Conservation (phyloP, 257 asterid genomes). For the Mentha longifolia region DNA sequence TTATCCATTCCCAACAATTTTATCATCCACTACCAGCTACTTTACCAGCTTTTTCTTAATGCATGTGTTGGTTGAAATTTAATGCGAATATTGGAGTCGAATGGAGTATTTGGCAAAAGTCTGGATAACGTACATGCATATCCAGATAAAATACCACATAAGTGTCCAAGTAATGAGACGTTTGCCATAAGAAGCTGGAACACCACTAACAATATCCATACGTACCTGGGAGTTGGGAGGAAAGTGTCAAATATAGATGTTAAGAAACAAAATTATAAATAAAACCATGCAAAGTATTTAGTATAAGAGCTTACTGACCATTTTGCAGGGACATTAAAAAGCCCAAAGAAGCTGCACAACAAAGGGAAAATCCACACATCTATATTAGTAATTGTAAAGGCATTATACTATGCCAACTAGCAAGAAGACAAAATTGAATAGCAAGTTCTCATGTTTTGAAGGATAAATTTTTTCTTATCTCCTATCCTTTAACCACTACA, state of each 20-base stretch:
- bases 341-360: conserved; percentile 88
- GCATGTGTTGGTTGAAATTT: no score
- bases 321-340: conserved; percentile 92
- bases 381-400: conserved; percentile 20
- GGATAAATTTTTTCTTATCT: conserved; percentile 6
- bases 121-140: conserved; percentile 65
- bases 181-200: conserved; percentile 90
- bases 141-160: conserved; percentile 87
- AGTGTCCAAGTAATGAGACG: conserved; percentile 83
- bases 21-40: no score
- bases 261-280: conserved; percentile 18
- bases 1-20: no score
- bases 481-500: not conserved
- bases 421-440: conserved; percentile 8
- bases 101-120: conserved; percentile 25
- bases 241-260: conserved; percentile 13
- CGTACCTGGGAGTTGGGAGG: conserved; percentile 54
- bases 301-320: conserved; percentile 51
- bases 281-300: conserved; percentile 16
- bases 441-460: not conserved
- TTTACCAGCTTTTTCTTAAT: no score
- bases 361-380: conserved; percentile 24
- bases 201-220: conserved; percentile 81
- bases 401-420: conserved; percentile 16
- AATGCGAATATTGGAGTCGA: no score